Conservation (phyloP, 345 rosid genomes). For the Cardamine chenopodiifolia region DNA sequence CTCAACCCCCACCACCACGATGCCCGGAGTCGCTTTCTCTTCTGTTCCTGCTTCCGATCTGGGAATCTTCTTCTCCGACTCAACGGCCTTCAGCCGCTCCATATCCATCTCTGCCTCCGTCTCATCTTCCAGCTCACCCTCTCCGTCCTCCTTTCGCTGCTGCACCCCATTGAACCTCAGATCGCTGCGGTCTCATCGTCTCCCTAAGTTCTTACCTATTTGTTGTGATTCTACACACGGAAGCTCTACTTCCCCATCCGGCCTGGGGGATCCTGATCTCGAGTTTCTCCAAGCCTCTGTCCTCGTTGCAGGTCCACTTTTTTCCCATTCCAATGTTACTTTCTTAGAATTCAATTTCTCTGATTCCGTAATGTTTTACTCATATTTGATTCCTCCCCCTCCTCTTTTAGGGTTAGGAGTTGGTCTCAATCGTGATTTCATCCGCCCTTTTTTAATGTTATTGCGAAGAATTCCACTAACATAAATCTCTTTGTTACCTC, state of each 20-base stretch:
- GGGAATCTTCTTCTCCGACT: constrained; percentile 27
- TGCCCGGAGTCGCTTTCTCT: constrained; percentile 51
- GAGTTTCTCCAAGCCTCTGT: constrained; percentile 76
- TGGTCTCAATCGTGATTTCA: not conserved
- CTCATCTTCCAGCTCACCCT: constrained; percentile 18
- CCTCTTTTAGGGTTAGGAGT: not conserved
- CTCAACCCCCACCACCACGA: constrained; percentile 26
- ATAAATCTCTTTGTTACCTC: not conserved
- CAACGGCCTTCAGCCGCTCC: constrained; percentile 26
- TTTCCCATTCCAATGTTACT: not conserved
- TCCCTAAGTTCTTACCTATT: constrained; percentile 35
- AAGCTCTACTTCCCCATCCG: constrained; percentile 53
- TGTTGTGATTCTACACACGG: constrained; percentile 54
- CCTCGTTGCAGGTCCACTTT: constrained; percentile 66
- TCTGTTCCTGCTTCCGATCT: constrained; percentile 39
- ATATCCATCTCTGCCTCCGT: constrained; percentile 18
- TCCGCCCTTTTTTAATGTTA: not conserved
- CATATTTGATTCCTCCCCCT: not conserved
- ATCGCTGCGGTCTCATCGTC: constrained; percentile 31
- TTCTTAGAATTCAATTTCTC: not conserved
- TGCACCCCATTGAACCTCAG: constrained; percentile 43
- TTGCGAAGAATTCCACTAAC: not conserved
- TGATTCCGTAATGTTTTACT: not conserved
- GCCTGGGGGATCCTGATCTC: constrained; percentile 42
- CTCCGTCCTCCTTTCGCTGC: constrained; percentile 25